A percentile compares a stretch with the other conserved stretches of the same genome.
Evolutionary conservation across 331 rosid genomes (phyloP).

Genomic region (Arachis monticola): DNA sequence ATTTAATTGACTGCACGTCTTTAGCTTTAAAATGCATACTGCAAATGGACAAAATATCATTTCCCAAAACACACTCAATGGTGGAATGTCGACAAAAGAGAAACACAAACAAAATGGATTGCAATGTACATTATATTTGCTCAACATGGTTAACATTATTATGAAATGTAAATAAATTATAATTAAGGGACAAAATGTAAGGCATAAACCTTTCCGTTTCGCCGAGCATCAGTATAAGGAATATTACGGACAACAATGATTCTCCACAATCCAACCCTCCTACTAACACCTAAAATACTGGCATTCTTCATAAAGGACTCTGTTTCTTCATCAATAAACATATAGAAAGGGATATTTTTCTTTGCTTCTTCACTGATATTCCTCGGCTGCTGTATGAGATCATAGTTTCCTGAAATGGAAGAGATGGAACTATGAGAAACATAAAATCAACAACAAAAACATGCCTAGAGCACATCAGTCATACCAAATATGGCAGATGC

Average conservation of each 20-base stretch:
- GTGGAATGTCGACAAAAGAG: constrained; percentile 7
- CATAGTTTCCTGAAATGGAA: constrained; percentile 82
- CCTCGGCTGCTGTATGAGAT: constrained; percentile 89
- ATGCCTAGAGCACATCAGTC: constrained; percentile 22
- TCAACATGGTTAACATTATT: background rate
- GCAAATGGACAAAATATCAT: too few species aligned
- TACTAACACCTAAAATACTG: constrained; percentile 69
- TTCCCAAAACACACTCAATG: constrained; percentile 19
- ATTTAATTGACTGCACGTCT: background rate
- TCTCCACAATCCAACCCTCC: constrained; percentile 89
- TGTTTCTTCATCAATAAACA: constrained; percentile 94
- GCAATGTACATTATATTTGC: background rate
- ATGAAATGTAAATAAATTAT: constrained; percentile 10
- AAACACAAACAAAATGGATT: constrained; percentile 29
- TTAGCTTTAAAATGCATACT: background rate
- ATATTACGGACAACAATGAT: constrained; percentile 78
- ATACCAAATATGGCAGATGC: constrained; percentile 99
- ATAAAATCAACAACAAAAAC: constrained; percentile 16
- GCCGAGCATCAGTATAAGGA: constrained; percentile 89
- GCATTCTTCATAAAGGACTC: constrained; percentile 81
- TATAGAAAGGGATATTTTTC: constrained; percentile 75
- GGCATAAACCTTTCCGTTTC: constrained; percentile 89
- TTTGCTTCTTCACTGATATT: constrained; percentile 72
- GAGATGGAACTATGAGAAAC: constrained; percentile 44
- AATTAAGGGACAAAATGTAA: constrained; percentile 17